A percentile compares a stretch with the other conserved stretches of the same genome.
Evolutionary conservation across 1,284 basidiomycete genomes (phyloP).

Genomic region (Heliocybe sulcata): DNA sequence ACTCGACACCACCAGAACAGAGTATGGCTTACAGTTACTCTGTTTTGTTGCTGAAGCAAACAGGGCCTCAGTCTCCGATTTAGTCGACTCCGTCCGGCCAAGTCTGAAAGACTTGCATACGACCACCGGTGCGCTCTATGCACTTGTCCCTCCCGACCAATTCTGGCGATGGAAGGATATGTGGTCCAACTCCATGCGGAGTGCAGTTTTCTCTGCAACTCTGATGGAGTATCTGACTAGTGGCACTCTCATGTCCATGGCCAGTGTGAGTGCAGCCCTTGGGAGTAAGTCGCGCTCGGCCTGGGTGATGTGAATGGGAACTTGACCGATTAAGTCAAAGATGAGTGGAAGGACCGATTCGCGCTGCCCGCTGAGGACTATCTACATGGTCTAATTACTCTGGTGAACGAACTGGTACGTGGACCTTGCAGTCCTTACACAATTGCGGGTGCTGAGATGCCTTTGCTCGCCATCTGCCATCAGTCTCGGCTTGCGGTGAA

Average conservation of each 20-base stretch:
- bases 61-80: conserved; percentile 40
- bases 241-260: conserved; percentile 53
- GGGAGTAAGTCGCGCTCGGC: conserved; percentile 46
- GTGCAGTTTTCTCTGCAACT: conserved; percentile 59
- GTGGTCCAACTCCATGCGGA: conserved; percentile 62
- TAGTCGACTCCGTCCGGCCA: conserved; percentile 50
- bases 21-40: conserved; percentile 31
- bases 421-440: neutral
- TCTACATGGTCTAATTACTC: conserved; percentile 73
- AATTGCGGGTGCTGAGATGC: neutral
- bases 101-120: conserved; percentile 47
- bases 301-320: neutral
- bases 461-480: neutral
- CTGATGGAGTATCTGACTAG: conserved; percentile 59
- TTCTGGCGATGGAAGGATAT: conserved; percentile 81
- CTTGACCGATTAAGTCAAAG: conserved; percentile 42
- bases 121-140: conserved; percentile 41
- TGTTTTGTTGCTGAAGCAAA: conserved; percentile 6
- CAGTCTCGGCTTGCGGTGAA: conserved; percentile 81
- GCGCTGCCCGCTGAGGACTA: conserved; percentile 74
- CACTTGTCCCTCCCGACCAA: conserved; percentile 58
- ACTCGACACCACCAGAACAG: conserved; percentile 58
- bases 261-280: conserved; percentile 43
- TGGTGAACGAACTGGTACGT: conserved; percentile 77
- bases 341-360: conserved; percentile 65